Base-by-base conservation (phyloP, 1,284 basidiomycete species). In the Sporisorium exsertum region DNA sequence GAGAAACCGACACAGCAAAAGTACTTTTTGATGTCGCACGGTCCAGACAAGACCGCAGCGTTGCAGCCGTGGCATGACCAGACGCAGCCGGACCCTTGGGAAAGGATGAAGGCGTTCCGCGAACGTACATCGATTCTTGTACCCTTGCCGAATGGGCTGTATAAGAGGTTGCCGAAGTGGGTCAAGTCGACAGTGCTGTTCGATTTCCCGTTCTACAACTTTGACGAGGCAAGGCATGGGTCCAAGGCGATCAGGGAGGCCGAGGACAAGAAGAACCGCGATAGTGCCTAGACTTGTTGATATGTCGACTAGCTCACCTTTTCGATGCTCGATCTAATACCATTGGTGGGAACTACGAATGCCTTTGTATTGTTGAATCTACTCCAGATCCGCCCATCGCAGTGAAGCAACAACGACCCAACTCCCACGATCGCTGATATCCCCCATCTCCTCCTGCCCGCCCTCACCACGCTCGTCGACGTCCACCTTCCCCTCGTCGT, bases 1-100 rank as follows among this genome's bases (percentile, higher is more conserved):
- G 91, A 92, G 82, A 92, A 92, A 83, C 91, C 91, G 0, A 88
- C 89, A 22, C 91, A 91, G 5, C 88, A 90, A 79, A 89, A 88
- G 74, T 91, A 89, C 81, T 92, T 89, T 84, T 86, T 91, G 54
- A 87, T 91, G 82, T 88, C 88, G 20, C 81, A 79, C 43, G 80
- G 69, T 4, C 68, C 72, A 13, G 64, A 77, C 33, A 82, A 78
- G 50, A 78, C 66, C 24, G 35, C 64, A 3, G 52, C 59, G 3
- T 42, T 74, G 20, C 61, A 78, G 27, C 78, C 73, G 12, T 78
- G 69, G 55, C 67, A 68, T 35, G 35, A 64, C 7, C 81, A 83
- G 68, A 66, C 49, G 8, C 72, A 83, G 59, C 52, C 58, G 29
- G 81, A 84, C 45, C 71, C 75, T 8, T 84, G 82, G 82, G 46